A percentile compares a stretch with the other conserved stretches of the same genome.
phyloP scores from a whole-genome alignment of 1,284 basidiomycete species.

The Apiotrichum mycotoxinovorans region DNA sequence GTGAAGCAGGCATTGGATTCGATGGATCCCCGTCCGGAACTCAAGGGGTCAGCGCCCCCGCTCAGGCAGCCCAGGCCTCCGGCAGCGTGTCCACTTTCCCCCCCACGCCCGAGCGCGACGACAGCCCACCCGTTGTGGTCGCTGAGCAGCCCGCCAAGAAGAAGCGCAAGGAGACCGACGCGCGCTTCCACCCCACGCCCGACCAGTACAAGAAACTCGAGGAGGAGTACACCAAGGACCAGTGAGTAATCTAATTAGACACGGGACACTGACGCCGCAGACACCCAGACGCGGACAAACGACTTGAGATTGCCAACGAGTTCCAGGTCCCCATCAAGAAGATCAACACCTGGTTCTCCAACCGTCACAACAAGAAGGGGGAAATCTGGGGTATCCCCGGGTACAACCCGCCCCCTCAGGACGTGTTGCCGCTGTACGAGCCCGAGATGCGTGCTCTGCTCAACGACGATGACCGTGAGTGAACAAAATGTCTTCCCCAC shows the following conservation, averaged over 20 bases:
- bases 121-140: too few species aligned
- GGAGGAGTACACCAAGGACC: background rate
- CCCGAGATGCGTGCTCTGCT: background rate
- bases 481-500: too few species aligned
- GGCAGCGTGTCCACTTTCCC: too few species aligned
- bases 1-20: too few species aligned
- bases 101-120: too few species aligned
- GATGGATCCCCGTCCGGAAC: too few species aligned
- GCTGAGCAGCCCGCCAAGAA: too few species aligned
- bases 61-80: too few species aligned
- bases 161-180: too few species aligned
- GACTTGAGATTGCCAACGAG: background rate
- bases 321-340: background rate
- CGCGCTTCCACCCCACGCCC: background rate
- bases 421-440: background rate
- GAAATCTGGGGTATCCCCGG: background rate
- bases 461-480: slow-evolving; percentile 20
- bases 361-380: background rate
- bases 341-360: background rate
- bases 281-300: too few species aligned
- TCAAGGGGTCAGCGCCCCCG: too few species aligned
- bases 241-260: background rate
- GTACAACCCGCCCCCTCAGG: background rate
- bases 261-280: too few species aligned
- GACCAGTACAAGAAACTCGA: background rate